Evolutionary conservation across 2,329 filamentous ascomycete genomes (phyloP).

Genomic region (Aureobasidium sp.): DNA sequence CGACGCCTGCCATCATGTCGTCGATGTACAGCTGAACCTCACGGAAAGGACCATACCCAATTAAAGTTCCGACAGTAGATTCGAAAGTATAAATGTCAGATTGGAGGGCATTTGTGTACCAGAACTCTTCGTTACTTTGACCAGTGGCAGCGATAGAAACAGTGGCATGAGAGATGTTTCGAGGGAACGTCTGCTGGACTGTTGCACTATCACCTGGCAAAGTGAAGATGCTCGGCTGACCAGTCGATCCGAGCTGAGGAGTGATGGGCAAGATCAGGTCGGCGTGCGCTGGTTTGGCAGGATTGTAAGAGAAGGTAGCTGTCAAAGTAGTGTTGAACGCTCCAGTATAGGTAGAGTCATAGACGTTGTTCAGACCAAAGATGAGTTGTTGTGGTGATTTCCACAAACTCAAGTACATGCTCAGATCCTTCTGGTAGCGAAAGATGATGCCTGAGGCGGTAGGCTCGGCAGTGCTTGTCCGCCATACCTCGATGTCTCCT

Average conservation of each 20-base stretch:
- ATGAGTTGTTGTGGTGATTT: constrained; percentile 63
- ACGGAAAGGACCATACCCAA: constrained; percentile 65
- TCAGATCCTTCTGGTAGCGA: constrained; percentile 75
- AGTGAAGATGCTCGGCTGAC: constrained; percentile 58
- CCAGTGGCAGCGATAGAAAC: constrained; percentile 72
- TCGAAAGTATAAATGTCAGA: constrained; percentile 53
- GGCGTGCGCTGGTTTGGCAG: constrained; percentile 36
- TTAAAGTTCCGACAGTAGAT: constrained; percentile 46
- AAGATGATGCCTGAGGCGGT: constrained; percentile 63
- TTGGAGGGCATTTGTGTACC: constrained; percentile 71
- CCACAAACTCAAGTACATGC: constrained; percentile 62
- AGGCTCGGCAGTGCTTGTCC: constrained; percentile 76
- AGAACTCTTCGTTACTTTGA: constrained; percentile 72
- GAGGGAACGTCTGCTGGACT: constrained; percentile 56
- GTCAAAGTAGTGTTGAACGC: constrained; percentile 67
- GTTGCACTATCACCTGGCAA: constrained; percentile 57
- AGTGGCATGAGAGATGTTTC: constrained; percentile 60
- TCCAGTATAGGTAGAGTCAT: constrained; percentile 65
- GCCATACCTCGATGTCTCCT: constrained; percentile 71
- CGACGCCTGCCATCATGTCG: constrained; percentile 62
- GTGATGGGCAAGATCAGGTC: constrained; percentile 62
- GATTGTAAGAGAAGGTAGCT: constrained; percentile 54
- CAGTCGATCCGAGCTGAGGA: constrained; percentile 41
- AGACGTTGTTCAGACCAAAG: constrained; percentile 70
- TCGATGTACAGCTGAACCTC: constrained; percentile 74